Conservation (phyloP, 2,329 filamentous ascomycete genomes). For the Aspergillus pseudotamarii region DNA sequence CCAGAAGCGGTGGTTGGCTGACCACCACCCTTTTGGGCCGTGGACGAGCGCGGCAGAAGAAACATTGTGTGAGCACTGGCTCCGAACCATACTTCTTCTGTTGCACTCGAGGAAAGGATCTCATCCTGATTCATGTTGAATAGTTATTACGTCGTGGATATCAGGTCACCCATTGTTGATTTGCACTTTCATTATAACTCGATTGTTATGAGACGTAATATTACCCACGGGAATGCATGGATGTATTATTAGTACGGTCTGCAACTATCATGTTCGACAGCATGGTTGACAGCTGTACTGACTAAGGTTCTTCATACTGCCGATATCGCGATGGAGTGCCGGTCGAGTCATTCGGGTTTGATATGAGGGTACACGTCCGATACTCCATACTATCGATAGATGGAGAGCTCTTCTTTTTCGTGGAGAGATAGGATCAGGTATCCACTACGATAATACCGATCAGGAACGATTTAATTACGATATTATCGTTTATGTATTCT, state of each 20-base stretch:
- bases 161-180: background rate
- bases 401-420: background rate
- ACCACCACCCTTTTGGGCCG: background rate
- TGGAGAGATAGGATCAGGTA: background rate
- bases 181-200: background rate
- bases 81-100: background rate
- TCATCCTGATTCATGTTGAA: background rate
- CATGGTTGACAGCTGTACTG: constrained; percentile 3
- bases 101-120: background rate
- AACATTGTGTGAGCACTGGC: background rate
- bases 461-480: background rate
- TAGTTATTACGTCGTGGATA: background rate
- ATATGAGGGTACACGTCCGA: background rate
- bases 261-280: background rate
- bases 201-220: background rate
- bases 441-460: background rate
- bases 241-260: background rate
- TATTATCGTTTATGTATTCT: background rate
- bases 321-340: background rate
- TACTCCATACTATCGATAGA: background rate
- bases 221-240: background rate
- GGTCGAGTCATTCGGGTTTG: background rate
- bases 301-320: background rate
- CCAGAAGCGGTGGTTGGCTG: constrained; percentile 7
- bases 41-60: background rate